Percentiles rank a stretch among this genome's conserved stretches.
Evolutionary conservation across 2,329 filamentous ascomycete genomes (phyloP).

Genomic region (Erysiphe neolycopersici): DNA sequence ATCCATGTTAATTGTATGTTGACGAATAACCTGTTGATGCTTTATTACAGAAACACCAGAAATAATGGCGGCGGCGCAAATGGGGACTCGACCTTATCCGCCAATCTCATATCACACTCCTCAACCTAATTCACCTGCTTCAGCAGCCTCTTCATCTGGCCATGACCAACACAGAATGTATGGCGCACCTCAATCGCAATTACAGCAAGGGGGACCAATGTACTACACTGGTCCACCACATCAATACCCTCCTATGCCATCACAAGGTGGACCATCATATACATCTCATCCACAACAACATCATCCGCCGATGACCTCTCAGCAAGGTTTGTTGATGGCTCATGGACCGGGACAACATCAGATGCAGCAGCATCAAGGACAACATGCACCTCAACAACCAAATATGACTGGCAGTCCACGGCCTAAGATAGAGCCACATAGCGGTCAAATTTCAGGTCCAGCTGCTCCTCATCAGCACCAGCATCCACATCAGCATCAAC

Average conservation of each 20-base stretch:
- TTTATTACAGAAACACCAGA: constrained; percentile 26
- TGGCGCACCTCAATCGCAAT: constrained; percentile 48
- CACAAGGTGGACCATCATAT: constrained; percentile 33
- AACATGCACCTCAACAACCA: constrained; percentile 27
- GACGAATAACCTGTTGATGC: constrained; percentile 3
- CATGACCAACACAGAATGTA: constrained; percentile 85
- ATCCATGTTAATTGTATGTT: constrained; percentile 2
- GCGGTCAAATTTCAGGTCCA: constrained; percentile 34
- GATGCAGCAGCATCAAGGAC: constrained; percentile 28
- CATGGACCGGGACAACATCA: constrained; percentile 27
- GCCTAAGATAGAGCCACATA: constrained; percentile 34
- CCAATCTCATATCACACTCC: constrained; percentile 81
- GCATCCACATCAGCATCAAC: constrained; percentile 25
- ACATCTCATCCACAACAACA: constrained; percentile 24
- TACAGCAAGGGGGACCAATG: constrained; percentile 57
- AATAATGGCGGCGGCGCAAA: constrained; percentile 37
- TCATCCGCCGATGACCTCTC: constrained; percentile 33
- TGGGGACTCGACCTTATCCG: constrained; percentile 49
- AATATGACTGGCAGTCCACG: constrained; percentile 34
- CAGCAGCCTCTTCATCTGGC: constrained; percentile 65
- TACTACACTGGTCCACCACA: constrained; percentile 30
- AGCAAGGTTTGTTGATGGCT: constrained; percentile 40
- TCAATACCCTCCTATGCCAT: constrained; percentile 36
- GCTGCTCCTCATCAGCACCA: constrained; percentile 23
- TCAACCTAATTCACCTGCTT: constrained; percentile 82